phyloP scores from a whole-genome alignment of 805 yeast genomes.

The Schizosaccharomyces cryophilus region DNA sequence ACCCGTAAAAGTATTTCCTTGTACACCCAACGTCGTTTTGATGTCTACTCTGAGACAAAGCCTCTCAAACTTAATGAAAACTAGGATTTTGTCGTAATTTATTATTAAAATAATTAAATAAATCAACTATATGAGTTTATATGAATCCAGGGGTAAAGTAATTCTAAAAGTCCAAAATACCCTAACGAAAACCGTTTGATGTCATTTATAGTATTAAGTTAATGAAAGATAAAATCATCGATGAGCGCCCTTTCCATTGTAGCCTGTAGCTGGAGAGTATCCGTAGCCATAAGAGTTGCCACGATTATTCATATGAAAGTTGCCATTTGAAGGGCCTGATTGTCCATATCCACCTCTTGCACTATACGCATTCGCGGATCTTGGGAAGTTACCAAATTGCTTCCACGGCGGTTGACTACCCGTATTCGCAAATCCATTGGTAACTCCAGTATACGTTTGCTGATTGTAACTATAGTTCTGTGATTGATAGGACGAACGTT shows the following conservation, averaged over 20 bases:
- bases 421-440: background rate
- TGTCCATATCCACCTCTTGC: background rate
- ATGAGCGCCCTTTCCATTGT: too few relatives aligned
- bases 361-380: background rate
- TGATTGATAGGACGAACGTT: background rate
- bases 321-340: background rate
- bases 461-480: background rate
- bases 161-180: too few relatives aligned
- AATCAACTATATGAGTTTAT: too few relatives aligned
- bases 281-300: too few relatives aligned
- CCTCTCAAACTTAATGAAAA: background rate
- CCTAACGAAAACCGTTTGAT: too few relatives aligned
- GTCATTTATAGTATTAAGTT: too few relatives aligned
- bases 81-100: background rate
- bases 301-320: too few relatives aligned
- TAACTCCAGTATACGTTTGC: background rate
- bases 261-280: too few relatives aligned
- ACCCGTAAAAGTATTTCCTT: slow-evolving; percentile 50
- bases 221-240: too few relatives aligned
- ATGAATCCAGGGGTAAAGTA: too few relatives aligned
- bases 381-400: background rate
- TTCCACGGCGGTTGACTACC: background rate
- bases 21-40: slow-evolving; percentile 44
- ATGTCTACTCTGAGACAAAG: slow-evolving; percentile 28
- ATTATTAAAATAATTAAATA: background rate